Conservation (phyloP, 1,139 yeast species). For the Blastobotrys serpentis region DNA sequence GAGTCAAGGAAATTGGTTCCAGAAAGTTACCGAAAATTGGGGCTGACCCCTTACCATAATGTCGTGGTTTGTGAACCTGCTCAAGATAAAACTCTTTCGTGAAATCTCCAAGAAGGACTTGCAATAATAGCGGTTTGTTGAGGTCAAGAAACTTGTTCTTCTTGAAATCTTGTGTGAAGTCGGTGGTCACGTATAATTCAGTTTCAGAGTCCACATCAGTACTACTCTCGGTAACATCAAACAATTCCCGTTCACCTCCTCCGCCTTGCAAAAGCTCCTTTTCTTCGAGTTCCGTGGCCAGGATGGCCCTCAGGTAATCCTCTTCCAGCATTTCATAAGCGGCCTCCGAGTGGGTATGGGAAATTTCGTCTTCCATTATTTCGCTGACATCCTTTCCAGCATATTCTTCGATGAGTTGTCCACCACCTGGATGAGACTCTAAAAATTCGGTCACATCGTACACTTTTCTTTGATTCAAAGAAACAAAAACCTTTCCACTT, state of each 20-base stretch:
- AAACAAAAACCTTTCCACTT: conserved; percentile 44
- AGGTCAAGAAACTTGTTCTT: conserved; percentile 86
- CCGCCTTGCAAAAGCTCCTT: conserved; percentile 46
- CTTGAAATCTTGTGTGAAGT: conserved; percentile 63
- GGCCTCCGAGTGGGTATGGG: conserved; percentile 79
- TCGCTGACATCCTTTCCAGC: conserved; percentile 84
- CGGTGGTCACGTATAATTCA: conserved; percentile 73
- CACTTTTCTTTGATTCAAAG: conserved; percentile 70
- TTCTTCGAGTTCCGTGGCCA: conserved; percentile 65
- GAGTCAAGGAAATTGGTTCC: conserved; percentile 67
- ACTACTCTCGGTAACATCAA: conserved; percentile 19
- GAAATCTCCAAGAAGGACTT: conserved; percentile 71
- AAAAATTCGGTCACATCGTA: conserved; percentile 78
- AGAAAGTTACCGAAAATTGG: conserved; percentile 75
- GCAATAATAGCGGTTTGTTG: conserved; percentile 73
- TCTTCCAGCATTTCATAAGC: conserved; percentile 91
- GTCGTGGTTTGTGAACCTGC: conserved; percentile 97
- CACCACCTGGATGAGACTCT: conserved; percentile 88
- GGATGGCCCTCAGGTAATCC: conserved; percentile 56
- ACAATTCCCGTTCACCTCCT: conserved; percentile 28
- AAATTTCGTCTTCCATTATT: conserved; percentile 64
- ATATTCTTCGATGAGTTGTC: conserved; percentile 66
- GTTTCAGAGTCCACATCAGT: conserved; percentile 49
- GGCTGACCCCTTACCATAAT: conserved; percentile 88
- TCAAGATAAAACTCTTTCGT: conserved; percentile 86